Conservation (phyloP, 495 filamentous ascomycete genomes). For the Aspergillus affinis region DNA sequence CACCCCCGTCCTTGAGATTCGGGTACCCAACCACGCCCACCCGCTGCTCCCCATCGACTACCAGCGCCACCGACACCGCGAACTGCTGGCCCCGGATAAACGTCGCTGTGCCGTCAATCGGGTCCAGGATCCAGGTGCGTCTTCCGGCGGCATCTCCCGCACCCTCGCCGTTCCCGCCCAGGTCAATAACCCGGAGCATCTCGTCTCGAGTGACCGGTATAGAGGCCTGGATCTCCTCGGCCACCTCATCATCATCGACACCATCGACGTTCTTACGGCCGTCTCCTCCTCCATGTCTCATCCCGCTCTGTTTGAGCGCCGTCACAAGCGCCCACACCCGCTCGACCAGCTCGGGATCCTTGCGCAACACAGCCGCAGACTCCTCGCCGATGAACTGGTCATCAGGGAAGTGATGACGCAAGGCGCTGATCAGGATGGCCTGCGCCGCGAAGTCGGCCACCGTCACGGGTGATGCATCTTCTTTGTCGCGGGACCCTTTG, state of each 20-base stretch:
- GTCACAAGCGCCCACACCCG: slow-evolving; percentile 40
- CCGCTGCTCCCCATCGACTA: slow-evolving; percentile 37
- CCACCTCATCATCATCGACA: neutral
- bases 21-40: slow-evolving; percentile 48
- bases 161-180: slow-evolving; percentile 38
- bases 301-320: slow-evolving; percentile 6
- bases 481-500: slow-evolving; percentile 36
- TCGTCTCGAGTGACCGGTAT: slow-evolving; percentile 36
- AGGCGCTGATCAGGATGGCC: slow-evolving; percentile 46
- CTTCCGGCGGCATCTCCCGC: slow-evolving; percentile 12
- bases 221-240: slow-evolving; percentile 22
- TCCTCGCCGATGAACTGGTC: slow-evolving; percentile 54
- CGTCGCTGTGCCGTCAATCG: slow-evolving; percentile 59
- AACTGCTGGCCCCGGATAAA: slow-evolving; percentile 55
- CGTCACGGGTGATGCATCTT: slow-evolving; percentile 52
- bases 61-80: slow-evolving; percentile 51
- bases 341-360: slow-evolving; percentile 34
- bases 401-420: slow-evolving; percentile 43
- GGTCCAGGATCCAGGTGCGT: slow-evolving; percentile 58
- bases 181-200: slow-evolving; percentile 54
- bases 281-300: too few relatives aligned
- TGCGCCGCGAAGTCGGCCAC: slow-evolving; percentile 59
- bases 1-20: slow-evolving; percentile 26
- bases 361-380: slow-evolving; percentile 41
- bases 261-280: too few relatives aligned